These are phyloP conservation scores for Rhizopus arrhizus DNA, from an alignment of 371 early-diverging fungal genomes.

Conservation along the genomic window DNA sequence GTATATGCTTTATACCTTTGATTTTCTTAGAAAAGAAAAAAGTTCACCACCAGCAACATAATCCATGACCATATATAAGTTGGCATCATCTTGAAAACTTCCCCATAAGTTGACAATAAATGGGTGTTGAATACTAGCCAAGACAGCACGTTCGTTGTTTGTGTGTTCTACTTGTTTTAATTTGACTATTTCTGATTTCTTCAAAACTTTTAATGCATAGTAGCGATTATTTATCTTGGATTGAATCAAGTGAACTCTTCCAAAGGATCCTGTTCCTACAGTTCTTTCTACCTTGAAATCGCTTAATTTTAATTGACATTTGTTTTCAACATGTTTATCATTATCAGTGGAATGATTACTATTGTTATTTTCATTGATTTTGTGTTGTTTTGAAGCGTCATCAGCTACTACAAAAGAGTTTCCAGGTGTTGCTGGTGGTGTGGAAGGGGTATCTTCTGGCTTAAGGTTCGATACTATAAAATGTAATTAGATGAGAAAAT, in stretches of 20 bases:
- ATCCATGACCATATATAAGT: constrained; percentile 92
- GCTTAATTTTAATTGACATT: constrained; percentile 16
- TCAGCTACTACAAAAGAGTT: constrained; percentile 16
- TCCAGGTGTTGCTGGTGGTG: constrained; percentile 26
- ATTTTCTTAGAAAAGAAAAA: constrained; percentile 72
- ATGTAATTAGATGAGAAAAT: not conserved
- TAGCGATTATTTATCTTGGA: constrained; percentile 65
- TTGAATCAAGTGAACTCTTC: constrained; percentile 88
- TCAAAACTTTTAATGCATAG: constrained; percentile 89
- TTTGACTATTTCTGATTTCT: constrained; percentile 88
- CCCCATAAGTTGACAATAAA: constrained; percentile 90
- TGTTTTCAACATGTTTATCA: not conserved
- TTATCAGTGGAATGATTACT: not conserved
- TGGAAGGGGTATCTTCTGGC: constrained; percentile 21
- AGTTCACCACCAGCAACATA: constrained; percentile 94
- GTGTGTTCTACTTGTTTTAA: constrained; percentile 92
- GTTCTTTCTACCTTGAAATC: constrained; percentile 62
- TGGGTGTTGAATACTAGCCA: constrained; percentile 77
- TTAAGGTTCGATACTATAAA: constrained; percentile 13
- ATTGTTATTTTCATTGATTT: too few species aligned
- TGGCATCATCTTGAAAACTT: constrained; percentile 84
- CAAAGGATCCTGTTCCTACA: constrained; percentile 96
- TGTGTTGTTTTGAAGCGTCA: not conserved
- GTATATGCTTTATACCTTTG: constrained; percentile 14
- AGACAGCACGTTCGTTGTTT: constrained; percentile 80